phyloP scores from a whole-genome alignment of 345 rosid genomes.

The Syzygium grande region DNA sequence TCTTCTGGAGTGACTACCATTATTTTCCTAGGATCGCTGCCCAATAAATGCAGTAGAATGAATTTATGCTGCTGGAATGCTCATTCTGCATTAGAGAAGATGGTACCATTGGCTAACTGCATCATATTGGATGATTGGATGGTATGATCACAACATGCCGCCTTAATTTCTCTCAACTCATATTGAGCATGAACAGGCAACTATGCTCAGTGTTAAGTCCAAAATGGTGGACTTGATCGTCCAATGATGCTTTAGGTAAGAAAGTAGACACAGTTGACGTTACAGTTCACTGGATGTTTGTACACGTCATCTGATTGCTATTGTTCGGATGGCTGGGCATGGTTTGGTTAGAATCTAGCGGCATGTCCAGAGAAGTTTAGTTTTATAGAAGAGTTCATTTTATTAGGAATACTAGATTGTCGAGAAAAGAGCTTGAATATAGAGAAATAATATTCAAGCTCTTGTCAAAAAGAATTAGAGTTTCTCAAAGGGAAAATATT shows the following conservation, averaged over 20 bases:
- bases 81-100: not conserved
- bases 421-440: not conserved
- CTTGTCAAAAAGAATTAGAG: not conserved
- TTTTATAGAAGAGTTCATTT: not conserved
- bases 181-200: not conserved
- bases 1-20: not conserved
- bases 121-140: not conserved
- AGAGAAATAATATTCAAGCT: not conserved
- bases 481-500: not conserved
- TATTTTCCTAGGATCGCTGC: not conserved
- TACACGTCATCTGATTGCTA: not conserved
- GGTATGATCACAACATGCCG: not conserved
- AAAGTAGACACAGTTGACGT: not conserved
- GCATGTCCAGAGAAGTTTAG: not conserved
- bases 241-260: not conserved
- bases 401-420: not conserved
- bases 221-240: not conserved
- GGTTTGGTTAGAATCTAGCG: not conserved
- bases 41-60: not conserved
- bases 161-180: not conserved
- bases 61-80: not conserved
- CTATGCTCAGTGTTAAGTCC: not conserved
- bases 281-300: not conserved
- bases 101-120: not conserved
- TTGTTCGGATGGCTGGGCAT: not conserved